Conservation (phyloP, 441 rosid species). For the Dalechampia spathulata region DNA sequence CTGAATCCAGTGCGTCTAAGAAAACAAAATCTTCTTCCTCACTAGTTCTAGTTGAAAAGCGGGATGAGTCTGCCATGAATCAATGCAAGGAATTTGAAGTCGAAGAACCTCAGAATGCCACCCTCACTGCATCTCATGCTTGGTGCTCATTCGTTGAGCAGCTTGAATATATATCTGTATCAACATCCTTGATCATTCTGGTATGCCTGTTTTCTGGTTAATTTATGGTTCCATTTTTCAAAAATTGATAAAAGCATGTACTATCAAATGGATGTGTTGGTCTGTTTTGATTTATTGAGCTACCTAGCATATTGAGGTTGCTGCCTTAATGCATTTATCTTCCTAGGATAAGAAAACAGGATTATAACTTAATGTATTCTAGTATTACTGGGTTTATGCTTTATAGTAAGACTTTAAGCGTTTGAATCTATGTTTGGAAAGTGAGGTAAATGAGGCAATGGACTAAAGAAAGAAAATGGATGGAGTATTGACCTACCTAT, state of each 20-base stretch:
- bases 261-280: neutral
- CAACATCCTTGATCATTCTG: conserved; percentile 82
- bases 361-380: neutral
- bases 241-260: neutral
- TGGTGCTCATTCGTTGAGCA: conserved; percentile 93
- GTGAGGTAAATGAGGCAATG: neutral
- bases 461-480: neutral
- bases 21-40: conserved; percentile 26
- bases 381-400: neutral
- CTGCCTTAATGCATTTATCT: neutral
- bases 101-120: conserved; percentile 18
- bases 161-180: conserved; percentile 66
- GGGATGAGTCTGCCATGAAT: conserved; percentile 15
- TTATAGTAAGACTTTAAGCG: neutral
- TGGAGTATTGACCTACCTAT: too few relatives aligned
- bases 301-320: neutral
- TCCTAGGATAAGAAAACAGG: neutral
- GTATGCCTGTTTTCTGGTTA: conserved; percentile 28
- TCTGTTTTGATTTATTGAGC: neutral
- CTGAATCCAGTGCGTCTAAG: neutral
- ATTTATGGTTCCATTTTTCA: neutral
- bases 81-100: conserved; percentile 24
- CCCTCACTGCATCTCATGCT: conserved; percentile 45
- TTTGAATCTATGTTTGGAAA: neutral
- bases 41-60: conserved; percentile 18